A percentile compares a stretch with the other conserved stretches of the same genome.
phyloP scores from a whole-genome alignment of 441 rosid species.

The Gossypium schwendimanii region DNA sequence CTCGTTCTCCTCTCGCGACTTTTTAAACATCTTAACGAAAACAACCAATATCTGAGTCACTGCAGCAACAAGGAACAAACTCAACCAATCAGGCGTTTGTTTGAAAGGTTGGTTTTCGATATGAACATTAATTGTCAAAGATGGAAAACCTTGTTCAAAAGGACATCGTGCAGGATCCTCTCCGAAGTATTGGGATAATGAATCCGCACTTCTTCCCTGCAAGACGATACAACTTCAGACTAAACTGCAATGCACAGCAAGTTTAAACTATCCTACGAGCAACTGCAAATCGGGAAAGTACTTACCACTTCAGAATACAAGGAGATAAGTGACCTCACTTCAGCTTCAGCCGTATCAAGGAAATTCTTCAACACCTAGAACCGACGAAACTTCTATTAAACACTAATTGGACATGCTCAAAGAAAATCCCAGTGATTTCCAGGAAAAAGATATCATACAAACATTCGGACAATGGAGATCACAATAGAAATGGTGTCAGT shows the following conservation, averaged over 20 bases:
- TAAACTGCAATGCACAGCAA: neutral
- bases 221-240: constrained; percentile 16
- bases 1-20: constrained; percentile 78
- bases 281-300: neutral
- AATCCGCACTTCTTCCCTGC: constrained; percentile 97
- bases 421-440: neutral
- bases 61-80: constrained; percentile 33
- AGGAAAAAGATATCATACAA: neutral
- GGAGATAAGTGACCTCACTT: constrained; percentile 65
- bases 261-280: neutral
- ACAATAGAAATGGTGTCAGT: neutral
- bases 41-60: constrained; percentile 76
- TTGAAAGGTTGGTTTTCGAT: neutral
- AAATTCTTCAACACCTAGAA: constrained; percentile 69
- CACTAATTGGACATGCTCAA: neutral
- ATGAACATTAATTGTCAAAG: neutral
- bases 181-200: constrained; percentile 84
- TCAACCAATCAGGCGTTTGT: neutral
- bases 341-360: constrained; percentile 85
- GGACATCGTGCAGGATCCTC: constrained; percentile 99
- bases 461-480: neutral
- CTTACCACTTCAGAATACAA: constrained; percentile 84
- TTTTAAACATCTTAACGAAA: constrained; percentile 76
- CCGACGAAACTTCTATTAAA: neutral
- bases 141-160: constrained; percentile 80